phyloP scores from a whole-genome alignment of 2,329 filamentous ascomycete genomes.

The Colletotrichum shisoi region DNA sequence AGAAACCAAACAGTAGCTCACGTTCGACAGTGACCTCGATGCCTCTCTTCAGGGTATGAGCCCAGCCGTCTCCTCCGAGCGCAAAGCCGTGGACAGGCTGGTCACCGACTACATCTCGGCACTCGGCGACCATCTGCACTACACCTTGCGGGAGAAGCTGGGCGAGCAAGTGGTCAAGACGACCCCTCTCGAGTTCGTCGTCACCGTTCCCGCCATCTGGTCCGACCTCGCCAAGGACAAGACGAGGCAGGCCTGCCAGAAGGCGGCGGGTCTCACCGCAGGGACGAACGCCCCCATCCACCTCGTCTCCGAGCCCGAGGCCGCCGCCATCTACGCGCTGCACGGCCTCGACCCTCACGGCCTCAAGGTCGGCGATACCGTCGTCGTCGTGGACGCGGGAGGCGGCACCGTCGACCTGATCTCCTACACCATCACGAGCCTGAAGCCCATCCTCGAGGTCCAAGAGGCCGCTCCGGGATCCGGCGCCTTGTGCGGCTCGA shows the following conservation, averaged over 20 bases:
- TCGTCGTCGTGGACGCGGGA: slow-evolving; percentile 63
- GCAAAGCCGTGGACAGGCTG: slow-evolving; percentile 50
- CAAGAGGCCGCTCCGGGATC: slow-evolving; percentile 59
- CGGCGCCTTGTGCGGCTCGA: slow-evolving; percentile 60
- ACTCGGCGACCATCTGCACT: slow-evolving; percentile 58
- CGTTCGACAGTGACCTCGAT: slow-evolving; percentile 47
- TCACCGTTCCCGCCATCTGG: slow-evolving; percentile 68
- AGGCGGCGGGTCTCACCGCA: slow-evolving; percentile 46
- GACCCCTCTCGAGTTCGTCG: slow-evolving; percentile 61
- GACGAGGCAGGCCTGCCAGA: slow-evolving; percentile 56
- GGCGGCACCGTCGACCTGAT: slow-evolving; percentile 65
- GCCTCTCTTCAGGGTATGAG: slow-evolving; percentile 49
- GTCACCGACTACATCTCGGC: slow-evolving; percentile 60
- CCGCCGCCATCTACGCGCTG: slow-evolving; percentile 60
- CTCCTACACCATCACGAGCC: slow-evolving; percentile 57
- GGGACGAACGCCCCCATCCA: slow-evolving; percentile 49
- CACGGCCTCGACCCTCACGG: slow-evolving; percentile 53
- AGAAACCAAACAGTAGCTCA: neutral
- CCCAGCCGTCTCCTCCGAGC: slow-evolving; percentile 44
- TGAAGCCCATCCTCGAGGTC: slow-evolving; percentile 57
- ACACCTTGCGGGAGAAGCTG: slow-evolving; percentile 54
- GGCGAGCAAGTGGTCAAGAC: slow-evolving; percentile 53
- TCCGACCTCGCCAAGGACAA: slow-evolving; percentile 62
- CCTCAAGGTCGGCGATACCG: slow-evolving; percentile 56
- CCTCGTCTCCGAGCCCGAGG: slow-evolving; percentile 62